Conservation (phyloP, 2,329 filamentous ascomycete genomes). For the Nakataea oryzae region DNA sequence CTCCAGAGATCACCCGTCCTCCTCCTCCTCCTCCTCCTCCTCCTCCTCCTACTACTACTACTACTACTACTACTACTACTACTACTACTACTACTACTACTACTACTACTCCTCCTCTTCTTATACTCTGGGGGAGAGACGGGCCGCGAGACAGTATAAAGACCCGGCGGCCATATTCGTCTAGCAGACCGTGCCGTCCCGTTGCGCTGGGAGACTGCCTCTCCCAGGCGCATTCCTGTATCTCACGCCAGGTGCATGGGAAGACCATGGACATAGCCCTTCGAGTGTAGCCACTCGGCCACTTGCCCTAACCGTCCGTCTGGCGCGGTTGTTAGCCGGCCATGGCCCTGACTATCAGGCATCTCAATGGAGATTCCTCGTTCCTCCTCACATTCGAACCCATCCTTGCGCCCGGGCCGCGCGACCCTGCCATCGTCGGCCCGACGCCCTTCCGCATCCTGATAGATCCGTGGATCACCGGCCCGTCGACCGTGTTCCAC, state of each 20-base stretch:
- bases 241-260: not conserved
- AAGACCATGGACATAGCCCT: not conserved
- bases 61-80: no score
- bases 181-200: not conserved
- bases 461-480: conserved; percentile 61
- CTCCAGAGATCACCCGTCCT: not conserved
- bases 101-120: no score
- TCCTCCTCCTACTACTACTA: no score
- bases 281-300: not conserved
- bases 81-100: no score
- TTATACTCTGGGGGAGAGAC: no score
- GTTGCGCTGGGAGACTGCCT: not conserved
- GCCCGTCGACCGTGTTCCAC: conserved; percentile 48
- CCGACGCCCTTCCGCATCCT: conserved; percentile 53
- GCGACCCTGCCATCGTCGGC: conserved; percentile 11
- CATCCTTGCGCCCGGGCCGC: conserved; percentile 21
- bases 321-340: not conserved
- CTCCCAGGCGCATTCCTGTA: not conserved
- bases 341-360: conserved; percentile 55
- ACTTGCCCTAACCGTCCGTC: not conserved
- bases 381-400: conserved; percentile 56
- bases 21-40: no score
- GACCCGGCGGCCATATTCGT: not conserved
- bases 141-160: not conserved
- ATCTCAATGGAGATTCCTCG: conserved; percentile 54